Base-by-base conservation (phyloP, 768 basidiomycete species). In the Amanita pallidorosea region DNA sequence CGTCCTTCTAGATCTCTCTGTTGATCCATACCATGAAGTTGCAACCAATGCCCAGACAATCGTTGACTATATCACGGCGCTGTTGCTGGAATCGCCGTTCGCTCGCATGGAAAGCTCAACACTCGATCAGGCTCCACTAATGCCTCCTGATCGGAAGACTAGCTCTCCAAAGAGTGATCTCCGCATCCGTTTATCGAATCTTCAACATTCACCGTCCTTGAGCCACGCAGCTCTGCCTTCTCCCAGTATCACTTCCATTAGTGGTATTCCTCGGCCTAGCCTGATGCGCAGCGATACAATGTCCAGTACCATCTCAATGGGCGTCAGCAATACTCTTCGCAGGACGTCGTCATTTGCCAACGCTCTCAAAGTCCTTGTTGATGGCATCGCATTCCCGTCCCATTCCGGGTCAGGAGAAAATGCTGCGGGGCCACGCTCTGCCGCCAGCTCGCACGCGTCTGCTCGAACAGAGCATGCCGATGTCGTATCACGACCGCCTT, bases 21-120 rank as follows among this genome's bases (percentile, higher is more conserved):
- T 85, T 8, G 96, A 98, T 59, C 88, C 95, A 0, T 91, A 95
- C 60, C 80, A 85, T 43, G 93, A 97, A 63, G 93, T 98, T 12
- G 87, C 92, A 0, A 81, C 87, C 7, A 81, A 89, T 60, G 94
- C 94, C 0, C 87, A 88, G 59, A 93, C 89, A 0, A 81, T 95
- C 23, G 77, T 91, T 27, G 96, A 99, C 66, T 96, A 95, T 61
- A 77, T 96, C 57, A 83, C 88, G 68, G 92, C 91, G 2, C 76
- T 93, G 4, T 77, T 97, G 11, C 70, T 95, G 9, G 91, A 94
- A 60, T 92, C 89, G 2, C 89, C 91, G 0, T 95, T 95, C 62
- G 80, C 80, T 6, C 71, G 80, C 20, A 75, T 94, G 2, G 80
- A 85, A 31, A 76, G 74, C 23, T 79, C 83, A 0, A 79, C 87